Base-by-base conservation (phyloP, 129 eudicot genomes). In the Ambrosia artemisiifolia region DNA sequence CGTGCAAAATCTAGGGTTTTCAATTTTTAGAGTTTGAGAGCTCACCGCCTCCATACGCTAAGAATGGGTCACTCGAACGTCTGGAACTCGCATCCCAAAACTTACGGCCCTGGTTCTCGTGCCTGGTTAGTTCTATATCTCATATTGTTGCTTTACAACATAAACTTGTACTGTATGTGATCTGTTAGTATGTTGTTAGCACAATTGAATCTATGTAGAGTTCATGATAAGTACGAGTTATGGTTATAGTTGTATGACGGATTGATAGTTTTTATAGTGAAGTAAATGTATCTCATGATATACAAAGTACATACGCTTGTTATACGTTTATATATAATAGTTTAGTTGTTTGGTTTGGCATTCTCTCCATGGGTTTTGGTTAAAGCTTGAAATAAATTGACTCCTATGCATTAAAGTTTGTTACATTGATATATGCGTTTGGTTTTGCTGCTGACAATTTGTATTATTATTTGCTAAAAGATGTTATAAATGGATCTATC, bases 31-130 rank as follows among this genome's bases (percentile, higher is more conserved):
- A 30, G 47, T 30, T 59, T 57, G 14, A 11, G 78, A 43, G 68
- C 59, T 72, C 67, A 2, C 51, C 57, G 70, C 63, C 51, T 63
- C 70, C 49, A 3, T 20, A 35, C 42, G 51, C 32, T 56, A 69
- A 77, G 65, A 77, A 85, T 85, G 89, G 89, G 89, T 49, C 86
- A 85, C 82, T 78, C 86, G 1, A 82, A 82, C 84, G 44, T 85
- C 72, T 85, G 86, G 89, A 85, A 85, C 65, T 56, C 89, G 1
- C 89, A 81, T 50, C 86, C 89, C 59, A 85, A 85, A 71, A 81
- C 68, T 1, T 85, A 85, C 80, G 89, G 89, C 66, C 89, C 86
- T 61, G 89, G 89, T 36, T 85, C 89, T 56, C 86, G 89, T 32
- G 51, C 84, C 14, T 85, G 88, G 88, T 85, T 30, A 48, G 71